Evolutionary conservation across 768 basidiomycete genomes (phyloP).

Genomic region (Pluteus cervinus): DNA sequence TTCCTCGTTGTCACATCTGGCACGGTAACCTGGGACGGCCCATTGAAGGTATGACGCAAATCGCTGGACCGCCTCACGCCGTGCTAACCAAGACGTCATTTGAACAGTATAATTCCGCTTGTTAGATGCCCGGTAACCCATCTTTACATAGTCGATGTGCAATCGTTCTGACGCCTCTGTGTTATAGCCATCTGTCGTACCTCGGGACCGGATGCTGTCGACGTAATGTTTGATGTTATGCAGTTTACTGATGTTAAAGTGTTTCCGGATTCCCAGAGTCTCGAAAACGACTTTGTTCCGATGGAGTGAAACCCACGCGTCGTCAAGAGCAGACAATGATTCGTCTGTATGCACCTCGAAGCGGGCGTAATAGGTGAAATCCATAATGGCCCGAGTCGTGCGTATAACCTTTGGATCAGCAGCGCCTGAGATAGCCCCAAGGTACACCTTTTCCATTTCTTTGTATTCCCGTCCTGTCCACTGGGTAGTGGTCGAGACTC

Average conservation of each 20-base stretch:
- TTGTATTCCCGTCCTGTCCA: conserved; percentile 40
- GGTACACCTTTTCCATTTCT: conserved; percentile 27
- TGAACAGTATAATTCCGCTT: conserved; percentile 22
- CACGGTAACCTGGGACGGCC: conserved; percentile 9
- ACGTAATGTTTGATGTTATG: conserved; percentile 27
- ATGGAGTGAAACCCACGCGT: conserved; percentile 22
- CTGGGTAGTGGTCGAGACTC: conserved; percentile 32
- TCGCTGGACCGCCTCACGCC: conserved; percentile 26
- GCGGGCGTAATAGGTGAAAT: conserved; percentile 31
- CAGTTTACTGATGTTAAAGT: conserved; percentile 36
- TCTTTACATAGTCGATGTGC: conserved; percentile 38
- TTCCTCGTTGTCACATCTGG: neutral
- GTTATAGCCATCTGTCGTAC: conserved; percentile 26
- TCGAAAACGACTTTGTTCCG: conserved; percentile 22
- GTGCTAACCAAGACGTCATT: conserved; percentile 32
- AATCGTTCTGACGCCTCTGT: conserved; percentile 30
- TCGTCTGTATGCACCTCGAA: conserved; percentile 19
- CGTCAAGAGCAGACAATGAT: conserved; percentile 17
- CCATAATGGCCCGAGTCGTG: conserved; percentile 20
- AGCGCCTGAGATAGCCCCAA: conserved; percentile 23
- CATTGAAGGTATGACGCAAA: conserved; percentile 21
- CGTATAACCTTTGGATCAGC: conserved; percentile 12
- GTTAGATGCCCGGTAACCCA: conserved; percentile 22
- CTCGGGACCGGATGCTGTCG: conserved; percentile 18
- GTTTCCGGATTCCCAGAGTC: conserved; percentile 15